A percentile compares a stretch with the other conserved stretches of the same genome.
Evolutionary conservation across 371 early-diverging fungal species (phyloP).

Genomic region (Rhizopus microsporus): DNA sequence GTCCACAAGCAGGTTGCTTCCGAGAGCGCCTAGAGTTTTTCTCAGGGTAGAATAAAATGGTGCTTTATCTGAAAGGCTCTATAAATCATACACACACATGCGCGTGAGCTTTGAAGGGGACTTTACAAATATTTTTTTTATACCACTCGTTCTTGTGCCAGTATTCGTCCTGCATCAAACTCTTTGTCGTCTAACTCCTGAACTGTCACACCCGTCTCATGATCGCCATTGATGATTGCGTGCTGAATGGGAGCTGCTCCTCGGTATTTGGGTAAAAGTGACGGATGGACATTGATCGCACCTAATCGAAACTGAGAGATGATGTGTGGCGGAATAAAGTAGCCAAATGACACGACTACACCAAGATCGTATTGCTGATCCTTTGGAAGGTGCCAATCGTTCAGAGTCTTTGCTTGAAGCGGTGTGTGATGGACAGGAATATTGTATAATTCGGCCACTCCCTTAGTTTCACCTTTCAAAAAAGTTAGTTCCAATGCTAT

Average conservation of each 20-base stretch:
- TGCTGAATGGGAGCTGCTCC: constrained; percentile 94
- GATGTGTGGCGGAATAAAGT: constrained; percentile 78
- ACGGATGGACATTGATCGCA: constrained; percentile 90
- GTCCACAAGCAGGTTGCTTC: constrained; percentile 65
- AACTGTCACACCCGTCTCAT: constrained; percentile 83
- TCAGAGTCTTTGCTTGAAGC: constrained; percentile 20
- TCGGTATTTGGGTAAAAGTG: constrained; percentile 84
- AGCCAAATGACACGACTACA: constrained; percentile 91
- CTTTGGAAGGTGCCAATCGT: constrained; percentile 38
- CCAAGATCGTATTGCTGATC: constrained; percentile 68
- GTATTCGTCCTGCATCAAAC: constrained; percentile 88
- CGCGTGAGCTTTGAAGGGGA: not conserved
- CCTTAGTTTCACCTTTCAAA: constrained; percentile 38
- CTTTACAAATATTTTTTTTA: constrained; percentile 5
- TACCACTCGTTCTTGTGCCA: constrained; percentile 66
- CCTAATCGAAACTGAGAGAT: constrained; percentile 68
- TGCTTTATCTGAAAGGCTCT: constrained; percentile 4
- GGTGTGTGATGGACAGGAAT: constrained; percentile 37
- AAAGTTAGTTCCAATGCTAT: not conserved
- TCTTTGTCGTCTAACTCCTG: constrained; percentile 76
- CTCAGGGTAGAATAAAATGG: constrained; percentile 28
- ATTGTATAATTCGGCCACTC: constrained; percentile 40
- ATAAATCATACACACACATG: not conserved
- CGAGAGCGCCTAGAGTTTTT: constrained; percentile 58
- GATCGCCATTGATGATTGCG: constrained; percentile 78